These are phyloP conservation scores for Clitopilus hobsonii DNA, from an alignment of 768 basidiomycete species.

Conservation along the genomic window DNA sequence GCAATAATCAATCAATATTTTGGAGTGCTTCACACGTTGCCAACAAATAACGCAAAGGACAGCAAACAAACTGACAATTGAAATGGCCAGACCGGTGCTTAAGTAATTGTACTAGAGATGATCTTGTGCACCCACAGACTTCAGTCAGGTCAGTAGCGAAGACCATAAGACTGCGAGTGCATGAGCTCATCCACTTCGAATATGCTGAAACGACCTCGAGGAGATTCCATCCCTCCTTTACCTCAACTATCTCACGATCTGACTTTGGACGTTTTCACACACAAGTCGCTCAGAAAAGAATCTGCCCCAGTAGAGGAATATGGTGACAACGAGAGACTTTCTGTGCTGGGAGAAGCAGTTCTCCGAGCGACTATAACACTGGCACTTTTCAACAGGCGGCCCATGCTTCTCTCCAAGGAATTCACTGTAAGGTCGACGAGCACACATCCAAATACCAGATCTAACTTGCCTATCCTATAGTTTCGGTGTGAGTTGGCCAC, in stretches of 20 bases:
- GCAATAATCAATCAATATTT: too few species aligned
- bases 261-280: constrained; percentile 66
- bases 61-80: neutral
- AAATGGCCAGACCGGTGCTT: neutral
- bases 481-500: constrained; percentile 29
- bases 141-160: constrained; percentile 3
- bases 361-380: constrained; percentile 43
- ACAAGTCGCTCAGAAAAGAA: constrained; percentile 52
- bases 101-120: neutral
- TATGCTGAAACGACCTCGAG: neutral
- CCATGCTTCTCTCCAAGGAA: constrained; percentile 41
- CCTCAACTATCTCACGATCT: constrained; percentile 48
- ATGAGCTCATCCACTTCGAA: neutral
- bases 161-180: constrained; percentile 15
- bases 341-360: constrained; percentile 43
- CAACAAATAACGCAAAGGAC: neutral
- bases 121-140: neutral
- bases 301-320: constrained; percentile 31
- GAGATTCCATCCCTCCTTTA: constrained; percentile 28
- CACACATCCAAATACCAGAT: neutral
- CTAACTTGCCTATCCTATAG: constrained; percentile 9
- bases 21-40: too few species aligned
- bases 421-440: constrained; percentile 42
- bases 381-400: constrained; percentile 44
- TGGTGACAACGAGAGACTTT: constrained; percentile 54